Percentiles rank a stretch among this genome's conserved stretches.
Evolutionary conservation across 495 filamentous ascomycete species (phyloP).

Genomic region (Lophiotrema nucula): DNA sequence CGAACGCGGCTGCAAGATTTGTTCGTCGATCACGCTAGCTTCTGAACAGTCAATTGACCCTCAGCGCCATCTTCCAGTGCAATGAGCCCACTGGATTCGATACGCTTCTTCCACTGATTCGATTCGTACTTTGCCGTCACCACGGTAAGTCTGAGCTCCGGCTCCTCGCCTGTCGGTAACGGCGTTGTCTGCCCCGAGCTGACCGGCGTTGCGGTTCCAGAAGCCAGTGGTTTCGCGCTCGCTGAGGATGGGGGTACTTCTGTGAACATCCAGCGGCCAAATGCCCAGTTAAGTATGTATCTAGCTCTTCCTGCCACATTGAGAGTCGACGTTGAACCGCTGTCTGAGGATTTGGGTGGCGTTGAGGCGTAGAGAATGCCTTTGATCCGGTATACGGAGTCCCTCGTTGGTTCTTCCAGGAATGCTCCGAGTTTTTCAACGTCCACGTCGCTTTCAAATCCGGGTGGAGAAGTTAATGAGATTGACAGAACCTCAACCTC

Average conservation of each 20-base stretch:
- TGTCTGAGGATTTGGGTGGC: conserved; percentile 60
- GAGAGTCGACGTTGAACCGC: conserved; percentile 27
- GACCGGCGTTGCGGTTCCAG: conserved; percentile 38
- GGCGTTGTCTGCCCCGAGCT: conserved; percentile 37
- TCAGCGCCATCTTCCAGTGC: conserved; percentile 17
- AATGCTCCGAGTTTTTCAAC: conserved; percentile 62
- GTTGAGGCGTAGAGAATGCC: conserved; percentile 65
- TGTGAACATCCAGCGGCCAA: conserved; percentile 91
- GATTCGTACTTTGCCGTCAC: conserved; percentile 84
- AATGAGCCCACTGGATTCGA: conserved; percentile 25
- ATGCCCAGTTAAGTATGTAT: conserved; percentile 97
- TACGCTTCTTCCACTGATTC: conserved; percentile 72
- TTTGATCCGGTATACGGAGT: conserved; percentile 95
- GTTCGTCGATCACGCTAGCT: conserved; percentile 17
- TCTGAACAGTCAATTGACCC: conserved; percentile 23
- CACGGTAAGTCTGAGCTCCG: conserved; percentile 72
- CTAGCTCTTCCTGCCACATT: conserved; percentile 36
- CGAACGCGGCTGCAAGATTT: too few species aligned
- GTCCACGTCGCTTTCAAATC: conserved; percentile 53
- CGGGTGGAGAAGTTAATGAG: conserved; percentile 50
- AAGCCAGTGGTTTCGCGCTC: conserved; percentile 29
- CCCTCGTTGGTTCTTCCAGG: conserved; percentile 70
- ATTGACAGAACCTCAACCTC: conserved; percentile 90
- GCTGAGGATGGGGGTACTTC: conserved; percentile 44
- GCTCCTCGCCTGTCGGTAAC: conserved; percentile 37